Conservation (phyloP, 192 early-diverging fungal species). For the Spinellus fusiger region DNA sequence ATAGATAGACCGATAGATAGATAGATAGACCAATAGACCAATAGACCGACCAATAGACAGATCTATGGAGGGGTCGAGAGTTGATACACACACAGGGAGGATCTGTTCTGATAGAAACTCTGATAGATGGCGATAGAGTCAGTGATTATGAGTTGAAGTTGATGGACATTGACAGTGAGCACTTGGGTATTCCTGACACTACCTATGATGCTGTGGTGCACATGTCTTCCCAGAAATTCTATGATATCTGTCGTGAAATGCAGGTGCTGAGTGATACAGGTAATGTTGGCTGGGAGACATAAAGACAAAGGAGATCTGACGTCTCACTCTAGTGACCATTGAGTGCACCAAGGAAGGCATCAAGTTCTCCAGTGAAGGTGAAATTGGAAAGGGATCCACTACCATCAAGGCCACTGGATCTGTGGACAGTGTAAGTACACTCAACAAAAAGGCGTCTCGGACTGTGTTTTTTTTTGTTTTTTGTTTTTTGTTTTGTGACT, state of each 20-base stretch:
- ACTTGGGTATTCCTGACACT: conserved; percentile 93
- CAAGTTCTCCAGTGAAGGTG: conserved; percentile 83
- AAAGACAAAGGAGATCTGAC: neutral
- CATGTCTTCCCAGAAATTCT: conserved; percentile 88
- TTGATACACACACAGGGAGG: neutral
- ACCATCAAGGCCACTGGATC: conserved; percentile 67
- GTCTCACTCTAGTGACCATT: conserved; percentile 57
- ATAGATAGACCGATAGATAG: no score
- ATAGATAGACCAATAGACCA: no score
- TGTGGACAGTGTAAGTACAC: conserved; percentile 60
- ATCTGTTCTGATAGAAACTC: conserved; percentile 1
- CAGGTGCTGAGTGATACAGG: conserved; percentile 77
- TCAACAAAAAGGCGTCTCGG: conserved; percentile 65
- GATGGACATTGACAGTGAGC: conserved; percentile 97
- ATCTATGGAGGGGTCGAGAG: no score
- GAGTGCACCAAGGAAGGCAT: conserved; percentile 91
- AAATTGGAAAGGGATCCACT: conserved; percentile 81
- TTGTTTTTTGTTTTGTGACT: neutral
- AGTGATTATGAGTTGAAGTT: conserved; percentile 96
- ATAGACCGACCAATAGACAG: no score
- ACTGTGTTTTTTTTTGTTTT: conserved; percentile 63
- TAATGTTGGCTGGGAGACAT: conserved; percentile 32
- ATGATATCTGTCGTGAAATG: conserved; percentile 87
- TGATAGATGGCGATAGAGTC: conserved; percentile 54
- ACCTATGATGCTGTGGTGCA: conserved; percentile 85